Evolutionary conservation across 371 early-diverging fungal genomes (phyloP).

Genomic region (Circinella umbellata): DNA sequence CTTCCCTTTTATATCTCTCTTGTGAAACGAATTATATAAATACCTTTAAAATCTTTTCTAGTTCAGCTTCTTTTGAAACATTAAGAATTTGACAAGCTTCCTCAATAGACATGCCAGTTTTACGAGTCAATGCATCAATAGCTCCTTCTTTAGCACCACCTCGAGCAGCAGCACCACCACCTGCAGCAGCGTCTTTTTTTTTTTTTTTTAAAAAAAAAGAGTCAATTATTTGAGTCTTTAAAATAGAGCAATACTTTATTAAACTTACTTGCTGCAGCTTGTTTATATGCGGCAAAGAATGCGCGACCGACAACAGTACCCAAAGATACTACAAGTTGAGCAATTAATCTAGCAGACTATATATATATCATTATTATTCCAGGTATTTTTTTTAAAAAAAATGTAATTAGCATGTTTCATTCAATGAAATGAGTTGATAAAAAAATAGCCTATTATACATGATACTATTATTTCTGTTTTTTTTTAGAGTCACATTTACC

Average conservation of each 20-base stretch:
- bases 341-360: conserved; percentile 74
- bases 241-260: background rate
- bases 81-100: conserved; percentile 94
- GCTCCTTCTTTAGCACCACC: conserved; percentile 57
- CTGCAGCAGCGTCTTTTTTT: conserved; percentile 62
- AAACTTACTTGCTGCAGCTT: conserved; percentile 88
- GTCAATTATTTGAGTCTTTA: background rate
- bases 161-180: conserved; percentile 58
- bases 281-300: conserved; percentile 92
- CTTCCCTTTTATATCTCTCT: no score
- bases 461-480: no score
- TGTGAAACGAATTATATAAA: background rate
- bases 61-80: conserved; percentile 73
- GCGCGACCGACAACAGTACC: conserved; percentile 90
- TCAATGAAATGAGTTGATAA: no score
- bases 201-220: conserved; percentile 3
- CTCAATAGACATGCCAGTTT: conserved; percentile 88
- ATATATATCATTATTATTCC: no score
- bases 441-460: no score
- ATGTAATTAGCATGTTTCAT: no score
- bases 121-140: conserved; percentile 77
- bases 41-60: conserved; percentile 79
- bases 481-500: background rate
- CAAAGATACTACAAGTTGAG: conserved; percentile 87
- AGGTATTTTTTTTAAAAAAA: background rate